These are phyloP conservation scores for Heliamphora pulchella DNA, from an alignment of 179 eudicot genomes.

Conservation along the genomic window DNA sequence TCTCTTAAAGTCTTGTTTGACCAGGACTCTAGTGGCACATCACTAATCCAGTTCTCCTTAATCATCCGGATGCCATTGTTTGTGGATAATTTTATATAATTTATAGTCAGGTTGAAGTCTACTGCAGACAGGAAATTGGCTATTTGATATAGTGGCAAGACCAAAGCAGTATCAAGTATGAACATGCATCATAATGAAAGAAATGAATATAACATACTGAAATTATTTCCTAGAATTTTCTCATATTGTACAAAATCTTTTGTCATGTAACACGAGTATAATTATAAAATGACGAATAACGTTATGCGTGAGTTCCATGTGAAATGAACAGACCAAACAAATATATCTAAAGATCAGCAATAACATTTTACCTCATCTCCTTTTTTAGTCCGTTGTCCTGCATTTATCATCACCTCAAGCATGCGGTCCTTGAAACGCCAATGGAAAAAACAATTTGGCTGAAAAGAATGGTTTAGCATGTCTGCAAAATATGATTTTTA, in stretches of 20 bases:
- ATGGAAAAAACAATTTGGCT: constrained; percentile 93
- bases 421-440: constrained; percentile 98
- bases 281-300: neutral
- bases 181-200: neutral
- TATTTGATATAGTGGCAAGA: neutral
- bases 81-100: neutral
- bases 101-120: neutral
- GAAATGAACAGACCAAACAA: neutral
- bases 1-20: too few species aligned
- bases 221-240: neutral
- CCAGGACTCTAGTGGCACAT: too few species aligned
- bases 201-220: neutral
- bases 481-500: constrained; percentile 40
- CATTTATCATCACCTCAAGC: constrained; percentile 99
- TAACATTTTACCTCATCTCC: constrained; percentile 81
- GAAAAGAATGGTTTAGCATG: constrained; percentile 93
- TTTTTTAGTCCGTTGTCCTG: constrained; percentile 67
- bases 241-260: neutral
- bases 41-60: too few species aligned
- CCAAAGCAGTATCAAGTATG: neutral
- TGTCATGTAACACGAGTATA: neutral
- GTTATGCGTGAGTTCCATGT: neutral
- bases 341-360: neutral
- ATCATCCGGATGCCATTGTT: neutral
- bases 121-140: neutral